Base-by-base conservation (phyloP, 495 filamentous ascomycete species). In the Podospora bellae-mahoneyi region DNA sequence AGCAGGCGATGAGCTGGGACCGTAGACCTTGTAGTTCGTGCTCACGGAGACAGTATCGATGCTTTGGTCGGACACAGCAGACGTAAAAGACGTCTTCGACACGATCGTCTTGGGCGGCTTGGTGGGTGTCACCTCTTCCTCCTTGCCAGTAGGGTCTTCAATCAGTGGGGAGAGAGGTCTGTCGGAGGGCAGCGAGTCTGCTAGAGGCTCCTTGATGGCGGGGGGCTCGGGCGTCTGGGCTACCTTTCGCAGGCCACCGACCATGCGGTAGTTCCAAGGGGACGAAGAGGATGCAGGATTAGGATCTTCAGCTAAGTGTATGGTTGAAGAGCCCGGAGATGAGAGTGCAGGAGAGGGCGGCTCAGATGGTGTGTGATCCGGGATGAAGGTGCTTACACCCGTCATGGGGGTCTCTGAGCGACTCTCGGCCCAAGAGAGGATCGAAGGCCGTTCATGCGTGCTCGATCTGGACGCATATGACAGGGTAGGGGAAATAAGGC, bases 241-340 rank as follows among this genome's bases (percentile, higher is more conserved):
- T 15, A 86, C 84, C 72, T 84, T 85, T 27, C 84, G 84, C 62
- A 86, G 73, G 64, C 84, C 84, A 74, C 84, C 84, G 54, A 83
- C 80, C 74, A 86, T 76, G 68, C 80, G 79, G 70, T 85, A 84
- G 75, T 83, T 84, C 79, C 80, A 83, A 57, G 84, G 83, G 27
- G 82, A 83, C 28, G 76, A 77, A 66, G 71, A 65, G 23, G 82
- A 83, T 30, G 76, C 76, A 66, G 71, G 65, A 68, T 66, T 72
- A 71, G 72, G 75, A 76, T 83, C 82, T 58, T 83, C 80, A 69
- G 75, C 71, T 74, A 82, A 73, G 20, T 69, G 76, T n/a, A 75
- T 72, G 68, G 76, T 57, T 26, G 78, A 78, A 16, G 80, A 72
- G 60, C 70, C 60, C 71, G 72, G 66, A 68, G 74, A 73, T 64